Evolutionary conservation across 768 basidiomycete species (phyloP).

Genomic region (Mycena capillaripes): DNA sequence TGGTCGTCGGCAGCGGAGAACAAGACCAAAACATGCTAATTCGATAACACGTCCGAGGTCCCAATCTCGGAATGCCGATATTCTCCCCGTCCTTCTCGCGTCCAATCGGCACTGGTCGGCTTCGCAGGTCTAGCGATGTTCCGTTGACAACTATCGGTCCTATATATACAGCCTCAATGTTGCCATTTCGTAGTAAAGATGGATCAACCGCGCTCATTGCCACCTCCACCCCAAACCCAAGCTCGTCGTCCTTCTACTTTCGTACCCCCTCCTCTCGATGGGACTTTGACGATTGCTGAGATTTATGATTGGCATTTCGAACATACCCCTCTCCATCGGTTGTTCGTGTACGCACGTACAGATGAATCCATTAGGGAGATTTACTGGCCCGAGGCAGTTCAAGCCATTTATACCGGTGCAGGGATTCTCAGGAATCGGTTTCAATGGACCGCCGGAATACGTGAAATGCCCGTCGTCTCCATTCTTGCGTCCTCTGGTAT

Average conservation of each 20-base stretch:
- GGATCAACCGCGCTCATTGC: constrained; percentile 19
- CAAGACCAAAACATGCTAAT: too few relatives aligned
- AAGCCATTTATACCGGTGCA: not conserved
- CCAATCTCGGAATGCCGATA: too few relatives aligned
- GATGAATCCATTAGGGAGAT: constrained; percentile 15
- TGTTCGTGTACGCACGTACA: not conserved
- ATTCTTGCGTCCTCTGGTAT: constrained; percentile 25
- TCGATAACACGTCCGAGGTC: too few relatives aligned
- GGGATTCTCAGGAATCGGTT: constrained; percentile 20
- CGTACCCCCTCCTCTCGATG: constrained; percentile 17
- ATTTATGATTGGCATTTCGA: constrained; percentile 24
- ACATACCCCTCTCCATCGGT: constrained; percentile 5
- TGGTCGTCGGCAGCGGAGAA: too few relatives aligned
- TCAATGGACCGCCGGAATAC: constrained; percentile 5
- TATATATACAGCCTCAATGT: too few relatives aligned
- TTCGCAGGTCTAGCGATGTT: too few relatives aligned
- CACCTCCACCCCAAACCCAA: constrained; percentile 14
- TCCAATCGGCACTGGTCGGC: too few relatives aligned
- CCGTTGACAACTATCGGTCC: too few relatives aligned
- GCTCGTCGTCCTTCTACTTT: constrained; percentile 4
- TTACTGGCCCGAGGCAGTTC: constrained; percentile 18
- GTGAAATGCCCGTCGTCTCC: not conserved
- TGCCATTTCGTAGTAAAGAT: too few relatives aligned
- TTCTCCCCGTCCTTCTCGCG: too few relatives aligned
- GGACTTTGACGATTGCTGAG: constrained; percentile 6